Evolutionary conservation across 23 red algal genomes (phyloP).

Genomic region (Cyanidiococcus yangmingshanensis): DNA sequence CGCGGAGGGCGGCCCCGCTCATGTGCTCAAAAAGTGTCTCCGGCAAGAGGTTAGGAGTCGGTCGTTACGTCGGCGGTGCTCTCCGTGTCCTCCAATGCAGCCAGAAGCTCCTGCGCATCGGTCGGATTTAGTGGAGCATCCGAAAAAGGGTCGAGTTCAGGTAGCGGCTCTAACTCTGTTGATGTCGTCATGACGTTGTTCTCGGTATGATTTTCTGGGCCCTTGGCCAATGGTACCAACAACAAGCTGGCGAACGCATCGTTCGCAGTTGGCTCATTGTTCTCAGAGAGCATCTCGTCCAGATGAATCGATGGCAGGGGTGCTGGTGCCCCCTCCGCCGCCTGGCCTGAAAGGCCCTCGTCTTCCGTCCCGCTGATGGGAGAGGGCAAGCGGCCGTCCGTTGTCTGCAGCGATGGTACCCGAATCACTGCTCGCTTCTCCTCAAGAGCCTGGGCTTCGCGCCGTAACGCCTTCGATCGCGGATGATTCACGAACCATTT

Average conservation of each 20-base stretch:
- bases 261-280: not conserved
- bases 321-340: too few relatives aligned
- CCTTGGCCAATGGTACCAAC: not conserved
- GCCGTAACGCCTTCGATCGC: not conserved
- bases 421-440: too few relatives aligned
- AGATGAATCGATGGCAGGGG: too few relatives aligned
- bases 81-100: not conserved
- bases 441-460: not conserved
- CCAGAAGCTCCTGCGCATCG: not conserved
- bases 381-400: too few relatives aligned
- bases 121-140: not conserved
- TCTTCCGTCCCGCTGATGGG: too few relatives aligned
- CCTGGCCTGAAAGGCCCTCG: too few relatives aligned
- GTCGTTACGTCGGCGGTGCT: not conserved
- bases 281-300: not conserved
- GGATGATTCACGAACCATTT: conserved; percentile 1
- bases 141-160: not conserved
- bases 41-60: not conserved
- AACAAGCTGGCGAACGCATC: not conserved
- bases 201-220: not conserved
- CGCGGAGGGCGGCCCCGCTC: not conserved
- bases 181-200: not conserved
- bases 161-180: not conserved
- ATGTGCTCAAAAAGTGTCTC: not conserved
- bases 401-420: too few relatives aligned